A percentile compares a stretch with the other conserved stretches of the same genome.
phyloP scores from a whole-genome alignment of 441 rosid genomes.

The Pelargonium citronellum region DNA sequence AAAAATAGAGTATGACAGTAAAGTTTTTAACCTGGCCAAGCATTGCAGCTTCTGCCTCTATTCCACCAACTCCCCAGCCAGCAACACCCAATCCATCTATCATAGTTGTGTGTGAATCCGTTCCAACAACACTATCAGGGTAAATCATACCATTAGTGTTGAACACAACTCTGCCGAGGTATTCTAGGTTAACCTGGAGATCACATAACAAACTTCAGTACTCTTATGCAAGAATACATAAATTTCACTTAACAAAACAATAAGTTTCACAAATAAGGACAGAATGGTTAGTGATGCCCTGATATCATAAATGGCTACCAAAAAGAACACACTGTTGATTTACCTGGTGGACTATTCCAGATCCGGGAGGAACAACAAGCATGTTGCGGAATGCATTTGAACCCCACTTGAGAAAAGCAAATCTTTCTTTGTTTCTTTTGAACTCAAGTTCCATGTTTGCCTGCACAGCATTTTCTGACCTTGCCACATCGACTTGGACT shows the following conservation, averaged over 20 bases:
- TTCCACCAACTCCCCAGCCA: slow-evolving; percentile 80
- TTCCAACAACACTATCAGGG: slow-evolving; percentile 71
- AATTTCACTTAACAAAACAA: not conserved
- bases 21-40: slow-evolving; percentile 44
- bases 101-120: slow-evolving; percentile 77
- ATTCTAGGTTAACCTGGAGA: slow-evolving; percentile 55
- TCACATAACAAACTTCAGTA: slow-evolving; percentile 17
- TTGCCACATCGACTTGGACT: slow-evolving; percentile 66
- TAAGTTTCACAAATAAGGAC: not conserved
- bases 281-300: no score
- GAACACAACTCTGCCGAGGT: slow-evolving; percentile 67
- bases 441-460: slow-evolving; percentile 72
- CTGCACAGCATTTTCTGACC: slow-evolving; percentile 68
- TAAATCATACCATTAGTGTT: slow-evolving; percentile 50
- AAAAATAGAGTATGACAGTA: not conserved
- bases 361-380: slow-evolving; percentile 74
- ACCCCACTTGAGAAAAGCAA: slow-evolving; percentile 72
- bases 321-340: slow-evolving; percentile 4
- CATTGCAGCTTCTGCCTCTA: slow-evolving; percentile 77
- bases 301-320: not conserved
- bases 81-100: slow-evolving; percentile 69
- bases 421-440: slow-evolving; percentile 58
- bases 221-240: not conserved
- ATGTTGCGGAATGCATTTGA: slow-evolving; percentile 61
- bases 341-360: slow-evolving; percentile 79